Conservation (phyloP, 208 protist genomes). For the Acanthamoeba castellanii region DNA sequence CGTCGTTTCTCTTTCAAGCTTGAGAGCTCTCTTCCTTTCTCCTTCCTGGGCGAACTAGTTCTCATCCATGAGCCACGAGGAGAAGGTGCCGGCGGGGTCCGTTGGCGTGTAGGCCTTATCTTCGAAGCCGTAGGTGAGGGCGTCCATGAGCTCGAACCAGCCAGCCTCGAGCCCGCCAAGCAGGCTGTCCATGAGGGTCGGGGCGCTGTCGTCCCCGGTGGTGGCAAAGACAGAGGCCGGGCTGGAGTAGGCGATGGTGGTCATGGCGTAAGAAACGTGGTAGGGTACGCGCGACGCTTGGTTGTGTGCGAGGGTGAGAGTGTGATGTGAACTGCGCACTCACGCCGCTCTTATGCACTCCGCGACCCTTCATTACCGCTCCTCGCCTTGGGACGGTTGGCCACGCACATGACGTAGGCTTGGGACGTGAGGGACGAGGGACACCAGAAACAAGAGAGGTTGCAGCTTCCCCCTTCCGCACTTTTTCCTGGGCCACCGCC, state of each 20-base stretch:
- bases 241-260: background rate
- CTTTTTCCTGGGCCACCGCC: background rate
- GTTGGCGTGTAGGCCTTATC: background rate
- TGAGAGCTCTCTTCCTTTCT: no score
- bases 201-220: background rate
- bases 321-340: background rate
- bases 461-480: background rate
- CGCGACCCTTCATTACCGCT: background rate
- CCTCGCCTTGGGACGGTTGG: background rate
- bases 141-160: constrained; percentile 14
- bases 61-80: constrained; percentile 24
- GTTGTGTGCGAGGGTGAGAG: background rate
- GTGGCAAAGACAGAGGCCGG: background rate
- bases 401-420: background rate
- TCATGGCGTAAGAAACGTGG: background rate
- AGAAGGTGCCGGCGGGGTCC: constrained; percentile 27
- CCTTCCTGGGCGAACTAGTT: background rate
- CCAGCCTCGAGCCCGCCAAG: background rate
- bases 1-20: no score
- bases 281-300: background rate
- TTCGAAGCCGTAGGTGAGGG: constrained; percentile 20
- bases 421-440: background rate
- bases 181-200: background rate
- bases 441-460: background rate
- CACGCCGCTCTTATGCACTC: no score